Evolutionary conservation across 306 rosid genomes (phyloP), one percentile per base, ranked within the genome.

Genomic region (Sphenostylis stenocarpa): DNA sequence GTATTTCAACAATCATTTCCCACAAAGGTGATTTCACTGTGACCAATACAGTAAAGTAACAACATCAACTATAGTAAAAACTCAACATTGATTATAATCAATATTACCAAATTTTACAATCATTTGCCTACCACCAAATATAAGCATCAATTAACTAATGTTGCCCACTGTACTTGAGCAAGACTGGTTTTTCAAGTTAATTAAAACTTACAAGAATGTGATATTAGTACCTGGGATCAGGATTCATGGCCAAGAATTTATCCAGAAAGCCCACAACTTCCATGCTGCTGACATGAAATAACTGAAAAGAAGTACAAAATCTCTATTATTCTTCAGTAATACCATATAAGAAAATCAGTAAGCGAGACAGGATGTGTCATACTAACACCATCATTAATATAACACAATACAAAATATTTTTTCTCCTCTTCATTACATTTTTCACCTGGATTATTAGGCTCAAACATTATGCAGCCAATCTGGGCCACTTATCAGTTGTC

Each of bases 191-290:
- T 41, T 34, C 70, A 2, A 3, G 19, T 31, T 86, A 70, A 58
- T 71, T 20, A 56, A 29, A 76, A 63, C 45, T 24, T 28, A n/a
- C 26, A 80, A 68, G 26, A 78, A 78, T 56, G 69, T 47, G 52
- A 69, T 43, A 73, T 62, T 4, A 15, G n/a, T 92, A 92, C 97
- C 96, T 87, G 79, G 83, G 71, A 76, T 90, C 85, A 47, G 97
- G 96, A 83, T 86, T 87, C 96, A 92, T 92, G 38, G 88, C 83
- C 63, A 92, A 88, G 85, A 89, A 95, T 73, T 81, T 92, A 31
- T 91, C 97, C 79, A 95, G 88, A 75, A 89, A 88, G 38, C 82
- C 93, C 60, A 89, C 90, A 79, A 94, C 99, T 87, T 90, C 96
- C 80, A 70, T 63, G 91, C 97, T 89, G 71, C 88, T 88, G 39